Base-by-base conservation (phyloP, 2,329 filamentous ascomycete species). In the Trichoderma koningiopsis region DNA sequence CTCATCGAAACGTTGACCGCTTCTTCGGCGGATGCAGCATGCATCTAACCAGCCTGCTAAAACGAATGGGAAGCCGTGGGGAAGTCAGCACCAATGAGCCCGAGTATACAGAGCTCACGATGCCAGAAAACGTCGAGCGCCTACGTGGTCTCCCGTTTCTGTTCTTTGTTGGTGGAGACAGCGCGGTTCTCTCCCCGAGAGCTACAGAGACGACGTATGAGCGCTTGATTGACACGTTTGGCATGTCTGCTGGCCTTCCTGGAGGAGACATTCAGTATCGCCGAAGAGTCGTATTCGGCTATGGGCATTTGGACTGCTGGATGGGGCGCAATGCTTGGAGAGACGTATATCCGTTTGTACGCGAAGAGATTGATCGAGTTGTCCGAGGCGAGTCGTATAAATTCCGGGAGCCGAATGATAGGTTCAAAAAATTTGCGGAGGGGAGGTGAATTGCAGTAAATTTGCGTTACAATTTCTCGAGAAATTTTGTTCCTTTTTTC, bases 21-120 rank as follows among this genome's bases (percentile, higher is more conserved):
- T 88, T 90, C 78, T 86, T 91, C 68, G 86, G 86, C 72, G 89
- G 89, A 66, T 84, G 88, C 65, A 87, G 86, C 76, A 89, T 89
- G 86, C 83, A 81, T 1, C 78, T 86, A 70, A 81, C 90, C 61
- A 76, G 83, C 43, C 79, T 88, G 69, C 82, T 91, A 13, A 88
- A 89, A 83, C 79, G 79, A 43, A 85, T 87, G 79, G 88, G 88
- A 6, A 75, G 73, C 70, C 76, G 81, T 6, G 87, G 86, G 22
- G 77, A 81, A 70, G 85, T 85, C 29, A 87, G 86, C 74, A 78
- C 78, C 67, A 89, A 89, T 74, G 82, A 73, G 0, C 86, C 86
- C 0, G 72, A 81, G 1, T 85, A 79, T 72, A 78, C 82, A 27
- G 77, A 77, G 1, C 82, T 90, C 31, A 83, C 84, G 24, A 85